Base-by-base conservation (phyloP, 1,284 basidiomycete species). In the Sanghuangporus weigelae region DNA sequence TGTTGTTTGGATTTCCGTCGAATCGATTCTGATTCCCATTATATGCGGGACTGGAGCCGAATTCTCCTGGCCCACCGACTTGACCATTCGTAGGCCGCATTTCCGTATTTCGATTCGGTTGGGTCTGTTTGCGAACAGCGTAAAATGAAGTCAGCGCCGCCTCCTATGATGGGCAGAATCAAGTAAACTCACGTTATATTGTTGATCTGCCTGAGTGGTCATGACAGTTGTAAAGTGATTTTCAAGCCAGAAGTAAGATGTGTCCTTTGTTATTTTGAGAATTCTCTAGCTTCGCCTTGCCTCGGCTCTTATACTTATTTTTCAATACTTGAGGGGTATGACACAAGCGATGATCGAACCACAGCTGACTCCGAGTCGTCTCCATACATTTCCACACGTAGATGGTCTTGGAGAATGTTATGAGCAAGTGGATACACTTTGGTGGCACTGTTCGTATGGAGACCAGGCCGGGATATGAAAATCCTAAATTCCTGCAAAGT, bases 1-100 rank as follows among this genome's bases (percentile, higher is more conserved):
- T 54, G 44, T 50, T 36, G 35, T 21, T 51, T n/a, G 44, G 16
- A 3, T 50, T 40, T 40, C 48, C 11, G 48, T 50, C 46, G 40
- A 16, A 40, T 38, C 49, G 59, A n/a, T 7, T n/a, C 51, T 62
- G 60, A 31, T 26, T 51, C 19, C 39, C 38, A n/a, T 26, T 23
- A 5, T 60, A 35, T 40, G 59, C 19, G 7, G 51, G 40, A 2
- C 35, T 39, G 21, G 21, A 23, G 8, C 60, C 60, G n/a, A 55
- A 19, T 19, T 36, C 53, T 4, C 51, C 60, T 8, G 51, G 42
- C n/a, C 60, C 60, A 10, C 51, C 51, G 14, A 48, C 55, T 42
- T 63, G 62, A 8, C 48, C 21, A 36, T 63, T 63, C 16, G 57
- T 63, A 14, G 62, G 62, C 14, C 35, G 57, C 50, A 59, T 63